phyloP scores from a whole-genome alignment of 768 basidiomycete species.

The Cystofilobasidium macerans region DNA sequence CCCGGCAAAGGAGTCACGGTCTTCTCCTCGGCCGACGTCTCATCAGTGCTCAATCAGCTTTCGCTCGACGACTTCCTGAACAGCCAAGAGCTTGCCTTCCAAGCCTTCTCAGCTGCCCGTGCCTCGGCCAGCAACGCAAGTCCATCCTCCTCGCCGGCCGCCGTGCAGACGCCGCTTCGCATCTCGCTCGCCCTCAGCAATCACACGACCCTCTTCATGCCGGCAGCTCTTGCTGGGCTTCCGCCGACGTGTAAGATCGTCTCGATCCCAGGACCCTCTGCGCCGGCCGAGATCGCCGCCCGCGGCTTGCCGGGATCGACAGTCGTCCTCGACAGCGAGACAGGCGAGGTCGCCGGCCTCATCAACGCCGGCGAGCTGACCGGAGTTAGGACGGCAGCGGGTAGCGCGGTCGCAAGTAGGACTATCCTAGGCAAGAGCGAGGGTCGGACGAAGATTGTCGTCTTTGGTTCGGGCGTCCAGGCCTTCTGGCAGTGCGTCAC shows the following conservation, averaged over 20 bases:
- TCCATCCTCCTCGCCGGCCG: not conserved
- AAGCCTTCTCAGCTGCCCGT: not conserved
- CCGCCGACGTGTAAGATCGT: slow-evolving; percentile 67
- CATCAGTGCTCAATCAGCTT: not conserved
- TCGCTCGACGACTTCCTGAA: slow-evolving; percentile 17
- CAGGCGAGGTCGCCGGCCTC: slow-evolving; percentile 59
- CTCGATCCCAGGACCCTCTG: slow-evolving; percentile 48
- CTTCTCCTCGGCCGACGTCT: slow-evolving; percentile 13
- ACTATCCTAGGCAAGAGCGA: not conserved
- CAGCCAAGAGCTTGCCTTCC: slow-evolving; percentile 13
- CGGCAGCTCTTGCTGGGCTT: slow-evolving; percentile 48
- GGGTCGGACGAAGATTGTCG: slow-evolving; percentile 42
- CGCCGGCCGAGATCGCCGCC: slow-evolving; percentile 37
- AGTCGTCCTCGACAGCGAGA: slow-evolving; percentile 58
- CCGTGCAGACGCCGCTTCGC: slow-evolving; percentile 15
- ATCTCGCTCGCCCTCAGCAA: slow-evolving; percentile 26
- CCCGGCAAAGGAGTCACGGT: slow-evolving; percentile 3
- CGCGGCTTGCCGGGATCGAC: slow-evolving; percentile 65
- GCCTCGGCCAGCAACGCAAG: not conserved
- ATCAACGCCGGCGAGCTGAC: slow-evolving; percentile 60
- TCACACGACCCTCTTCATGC: slow-evolving; percentile 72
- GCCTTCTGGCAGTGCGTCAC: slow-evolving; percentile 46
- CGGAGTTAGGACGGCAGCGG: slow-evolving; percentile 32
- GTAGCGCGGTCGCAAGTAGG: slow-evolving; percentile 4
- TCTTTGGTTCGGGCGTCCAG: slow-evolving; percentile 66